A percentile compares a stretch with the other conserved stretches of the same genome.
phyloP scores from a whole-genome alignment of 495 filamentous ascomycete genomes.

The Annulohypoxylon bovei region DNA sequence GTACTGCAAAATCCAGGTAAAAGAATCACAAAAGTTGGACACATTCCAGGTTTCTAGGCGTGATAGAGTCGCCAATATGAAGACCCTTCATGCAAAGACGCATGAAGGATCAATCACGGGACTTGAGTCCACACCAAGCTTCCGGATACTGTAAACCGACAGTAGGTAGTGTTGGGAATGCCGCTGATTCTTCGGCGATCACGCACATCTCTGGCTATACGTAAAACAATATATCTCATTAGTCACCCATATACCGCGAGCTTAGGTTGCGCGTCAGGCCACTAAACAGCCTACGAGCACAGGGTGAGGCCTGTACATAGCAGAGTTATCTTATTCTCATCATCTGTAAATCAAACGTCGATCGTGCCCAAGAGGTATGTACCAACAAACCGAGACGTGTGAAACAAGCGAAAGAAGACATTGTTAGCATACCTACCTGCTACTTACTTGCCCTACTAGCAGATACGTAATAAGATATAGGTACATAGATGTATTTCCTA shows the following conservation, averaged over 20 bases:
- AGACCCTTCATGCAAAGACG: slow-evolving; percentile 31
- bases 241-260: slow-evolving; percentile 13
- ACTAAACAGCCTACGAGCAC: background rate
- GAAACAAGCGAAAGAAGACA: slow-evolving; percentile 19
- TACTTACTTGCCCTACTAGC: background rate
- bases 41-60: background rate
- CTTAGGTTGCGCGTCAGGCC: background rate
- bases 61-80: background rate
- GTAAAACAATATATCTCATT: slow-evolving; percentile 4
- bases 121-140: slow-evolving; percentile 5
- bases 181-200: slow-evolving; percentile 2
- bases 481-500: slow-evolving; percentile 10
- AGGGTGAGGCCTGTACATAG: background rate
- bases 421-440: background rate
- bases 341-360: slow-evolving; percentile 23
- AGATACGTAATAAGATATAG: slow-evolving; percentile 22
- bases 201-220: slow-evolving; percentile 17
- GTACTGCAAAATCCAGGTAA: slow-evolving; percentile 13
- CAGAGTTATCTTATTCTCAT: slow-evolving; percentile 1
- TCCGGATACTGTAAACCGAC: slow-evolving; percentile 20
- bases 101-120: slow-evolving; percentile 41
- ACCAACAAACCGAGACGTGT: slow-evolving; percentile 9
- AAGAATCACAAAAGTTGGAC: slow-evolving; percentile 2
- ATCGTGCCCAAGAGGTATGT: slow-evolving; percentile 10
- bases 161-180: background rate